Conservation (phyloP, 495 filamentous ascomycete species). For the Talaromyces adpressus region DNA sequence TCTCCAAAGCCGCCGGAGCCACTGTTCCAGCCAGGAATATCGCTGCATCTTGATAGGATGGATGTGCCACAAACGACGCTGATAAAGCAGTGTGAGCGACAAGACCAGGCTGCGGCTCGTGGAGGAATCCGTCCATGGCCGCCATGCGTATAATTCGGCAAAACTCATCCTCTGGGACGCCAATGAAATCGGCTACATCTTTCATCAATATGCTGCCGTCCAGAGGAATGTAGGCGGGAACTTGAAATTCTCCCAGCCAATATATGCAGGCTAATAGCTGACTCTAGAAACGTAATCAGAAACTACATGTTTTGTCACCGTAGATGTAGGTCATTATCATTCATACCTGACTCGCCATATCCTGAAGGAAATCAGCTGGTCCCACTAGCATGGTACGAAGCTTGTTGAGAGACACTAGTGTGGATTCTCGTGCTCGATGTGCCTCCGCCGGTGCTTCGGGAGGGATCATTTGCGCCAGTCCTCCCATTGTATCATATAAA, state of each 20-base stretch:
- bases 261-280: constrained; percentile 32
- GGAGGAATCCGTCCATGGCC: constrained; percentile 29
- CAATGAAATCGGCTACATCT: constrained; percentile 30
- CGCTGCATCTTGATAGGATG: constrained; percentile 24
- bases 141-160: constrained; percentile 28
- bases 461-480: no score
- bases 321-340: not conserved
- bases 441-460: not conserved
- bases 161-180: constrained; percentile 26
- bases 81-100: constrained; percentile 31
- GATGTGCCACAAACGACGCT: constrained; percentile 26
- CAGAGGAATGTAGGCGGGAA: constrained; percentile 35
- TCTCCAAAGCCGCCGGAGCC: constrained; percentile 26
- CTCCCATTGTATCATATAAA: no score
- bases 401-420: not conserved
- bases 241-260: constrained; percentile 37
- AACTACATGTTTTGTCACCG: not conserved
- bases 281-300: constrained; percentile 15
- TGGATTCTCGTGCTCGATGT: not conserved
- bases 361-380: not conserved
- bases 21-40: constrained; percentile 29
- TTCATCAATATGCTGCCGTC: constrained; percentile 21
- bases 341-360: not conserved
- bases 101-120: constrained; percentile 24
- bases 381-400: not conserved